Percentiles rank a stretch among this genome's conserved stretches.
Evolutionary conservation across 2,329 filamentous ascomycete species (phyloP).

Genomic region (Phialophora chinensis): DNA sequence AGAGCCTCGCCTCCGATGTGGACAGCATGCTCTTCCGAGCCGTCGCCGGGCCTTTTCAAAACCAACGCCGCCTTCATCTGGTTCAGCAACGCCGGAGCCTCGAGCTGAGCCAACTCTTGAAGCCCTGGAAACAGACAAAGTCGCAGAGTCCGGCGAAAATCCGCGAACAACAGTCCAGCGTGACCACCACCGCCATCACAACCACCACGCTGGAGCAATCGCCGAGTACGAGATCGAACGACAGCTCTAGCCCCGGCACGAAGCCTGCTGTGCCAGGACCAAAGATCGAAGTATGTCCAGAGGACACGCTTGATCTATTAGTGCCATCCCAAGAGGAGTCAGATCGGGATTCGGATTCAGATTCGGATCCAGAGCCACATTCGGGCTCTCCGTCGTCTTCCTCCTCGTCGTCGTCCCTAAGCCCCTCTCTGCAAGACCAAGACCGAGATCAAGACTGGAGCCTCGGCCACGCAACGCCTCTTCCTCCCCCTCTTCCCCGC

Average conservation of each 20-base stretch:
- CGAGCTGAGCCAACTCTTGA: constrained; percentile 1
- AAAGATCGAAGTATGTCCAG: not conserved
- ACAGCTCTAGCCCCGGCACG: not conserved
- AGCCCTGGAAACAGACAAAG: not conserved
- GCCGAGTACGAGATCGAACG: not conserved
- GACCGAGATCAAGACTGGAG: constrained; percentile 1
- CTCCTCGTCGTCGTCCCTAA: not conserved
- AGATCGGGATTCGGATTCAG: not conserved
- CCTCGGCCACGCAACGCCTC: not conserved
- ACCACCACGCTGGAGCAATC: not conserved
- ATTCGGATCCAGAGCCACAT: not conserved
- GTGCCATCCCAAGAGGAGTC: not conserved
- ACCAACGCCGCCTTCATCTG: constrained; percentile 4
- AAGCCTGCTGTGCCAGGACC: not conserved
- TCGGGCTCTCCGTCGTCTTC: not conserved
- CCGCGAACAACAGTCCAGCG: not conserved
- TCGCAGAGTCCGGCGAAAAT: not conserved
- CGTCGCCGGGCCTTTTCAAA: constrained; percentile 1
- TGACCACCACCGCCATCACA: not conserved
- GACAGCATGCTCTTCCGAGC: constrained; percentile 3
- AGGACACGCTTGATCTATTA: not conserved
- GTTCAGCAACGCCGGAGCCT: not conserved
- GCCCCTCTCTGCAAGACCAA: not conserved
- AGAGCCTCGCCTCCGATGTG: not conserved
- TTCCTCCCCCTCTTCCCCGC: constrained; percentile 3